Base-by-base conservation (phyloP, 805 yeast species). In the Kodamaea leandrae region DNA sequence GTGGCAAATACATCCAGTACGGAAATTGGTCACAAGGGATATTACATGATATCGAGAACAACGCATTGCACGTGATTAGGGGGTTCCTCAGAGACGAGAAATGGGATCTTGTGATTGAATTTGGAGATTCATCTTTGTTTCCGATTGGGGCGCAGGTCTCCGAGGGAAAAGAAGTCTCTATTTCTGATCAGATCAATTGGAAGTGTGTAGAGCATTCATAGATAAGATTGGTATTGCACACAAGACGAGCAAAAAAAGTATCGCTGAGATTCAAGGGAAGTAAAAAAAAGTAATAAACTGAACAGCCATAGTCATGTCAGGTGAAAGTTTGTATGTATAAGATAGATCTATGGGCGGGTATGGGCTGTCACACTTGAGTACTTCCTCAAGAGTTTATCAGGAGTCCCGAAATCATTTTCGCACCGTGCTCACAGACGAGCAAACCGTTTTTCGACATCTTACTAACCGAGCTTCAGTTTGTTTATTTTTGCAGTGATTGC, bases 401-500 rank as follows among this genome's bases (percentile, higher is more conserved):
- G 14, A 9, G 6, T 13, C 29, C 6, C 14, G 29, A 26, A 13
- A 12, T 28, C 9, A 21, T n/a, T n/a, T n/a, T n/a, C n/a, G n/a
- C n/a, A n/a, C n/a, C n/a, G n/a, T n/a, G n/a, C n/a, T n/a, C n/a
- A n/a, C n/a, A n/a, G n/a, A n/a, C n/a, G n/a, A n/a, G n/a, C n/a
- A n/a, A n/a, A n/a, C n/a, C n/a, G n/a, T n/a, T n/a, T n/a, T n/a
- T n/a, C n/a, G n/a, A n/a, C 13, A 9, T 28, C n/a, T 23, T 40
- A 39, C 51, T 48, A 53, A 48, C 44, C 4, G 25, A 39, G 24
- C 12, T 12, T 34, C 41, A 72, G 83, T 69, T 71, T 82, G 51
- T 84, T 83, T 61, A 82, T 84, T 46, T 69, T 80, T 52, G 87
- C 96, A 7, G 95, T 90, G 32, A 60, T 90, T 45, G 74, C 83